Conservation (phyloP, 805 yeast species). For the Metschnikowia gelsemii region DNA sequence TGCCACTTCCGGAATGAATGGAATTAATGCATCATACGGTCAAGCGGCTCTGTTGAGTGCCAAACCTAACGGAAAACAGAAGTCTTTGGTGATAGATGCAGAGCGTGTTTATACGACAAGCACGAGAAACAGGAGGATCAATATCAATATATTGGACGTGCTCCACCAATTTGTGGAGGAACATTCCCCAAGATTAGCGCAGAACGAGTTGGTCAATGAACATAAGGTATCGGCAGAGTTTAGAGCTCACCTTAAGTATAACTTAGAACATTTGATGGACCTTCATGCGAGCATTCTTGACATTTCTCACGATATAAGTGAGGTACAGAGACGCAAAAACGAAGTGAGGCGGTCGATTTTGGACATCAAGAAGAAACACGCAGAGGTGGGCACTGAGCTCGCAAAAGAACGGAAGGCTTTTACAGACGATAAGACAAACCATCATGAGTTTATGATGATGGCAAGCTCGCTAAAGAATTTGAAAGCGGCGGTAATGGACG, state of each 20-base stretch:
- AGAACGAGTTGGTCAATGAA: conserved; percentile 23
- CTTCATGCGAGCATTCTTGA: conserved; percentile 36
- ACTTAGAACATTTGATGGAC: conserved; percentile 33
- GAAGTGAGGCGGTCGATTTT: conserved; percentile 30
- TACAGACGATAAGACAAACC: conserved; percentile 18
- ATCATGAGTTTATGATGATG: conserved; percentile 19
- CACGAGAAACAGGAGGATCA: conserved; percentile 26
- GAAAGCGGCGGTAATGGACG: conserved; percentile 7
- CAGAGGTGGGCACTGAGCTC: conserved; percentile 33
- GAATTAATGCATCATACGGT: too few species aligned
- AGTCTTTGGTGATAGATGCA: conserved; percentile 30
- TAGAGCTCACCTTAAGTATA: conserved; percentile 29
- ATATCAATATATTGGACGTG: conserved; percentile 38
- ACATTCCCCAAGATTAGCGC: conserved; percentile 25
- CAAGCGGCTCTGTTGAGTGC: conserved; percentile 17
- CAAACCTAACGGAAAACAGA: conserved; percentile 25
- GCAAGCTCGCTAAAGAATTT: conserved; percentile 12
- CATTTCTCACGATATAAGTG: conserved; percentile 28
- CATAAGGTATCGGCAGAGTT: conserved; percentile 31
- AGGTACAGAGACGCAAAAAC: conserved; percentile 34
- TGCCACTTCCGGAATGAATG: too few species aligned
- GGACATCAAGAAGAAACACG: conserved; percentile 32
- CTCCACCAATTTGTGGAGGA: conserved; percentile 32
- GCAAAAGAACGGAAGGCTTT: conserved; percentile 27
- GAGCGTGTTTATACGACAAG: conserved; percentile 28